Evolutionary conservation across 1,284 basidiomycete genomes (phyloP).

Genomic region (Cryptococcus floricola): DNA sequence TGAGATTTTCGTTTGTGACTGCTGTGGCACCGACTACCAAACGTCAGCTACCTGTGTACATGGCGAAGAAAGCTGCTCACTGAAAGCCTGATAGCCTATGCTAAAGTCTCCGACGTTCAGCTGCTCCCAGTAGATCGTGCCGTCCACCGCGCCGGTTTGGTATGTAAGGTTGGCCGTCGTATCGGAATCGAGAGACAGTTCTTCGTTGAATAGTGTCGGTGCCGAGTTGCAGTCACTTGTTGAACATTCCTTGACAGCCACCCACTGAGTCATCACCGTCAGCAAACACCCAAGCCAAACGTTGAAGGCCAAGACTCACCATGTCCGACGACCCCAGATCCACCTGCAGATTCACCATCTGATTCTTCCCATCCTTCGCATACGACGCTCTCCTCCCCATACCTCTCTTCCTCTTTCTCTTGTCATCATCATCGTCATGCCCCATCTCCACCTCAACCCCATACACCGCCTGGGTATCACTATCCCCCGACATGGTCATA

Average conservation of each 20-base stretch:
- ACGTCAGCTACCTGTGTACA: not conserved
- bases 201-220: constrained; percentile 30
- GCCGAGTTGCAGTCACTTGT: constrained; percentile 34
- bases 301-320: constrained; percentile 23
- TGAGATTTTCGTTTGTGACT: constrained; percentile 40
- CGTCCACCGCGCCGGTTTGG: constrained; percentile 34
- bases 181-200: constrained; percentile 35
- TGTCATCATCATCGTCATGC: constrained; percentile 16
- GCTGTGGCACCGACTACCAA: constrained; percentile 31
- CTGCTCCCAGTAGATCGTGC: constrained; percentile 49
- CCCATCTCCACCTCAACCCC: constrained; percentile 35
- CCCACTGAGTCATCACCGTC: constrained; percentile 31
- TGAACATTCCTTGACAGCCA: constrained; percentile 37
- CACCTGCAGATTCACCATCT: constrained; percentile 41
- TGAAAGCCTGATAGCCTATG: constrained; percentile 47
- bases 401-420: constrained; percentile 3
- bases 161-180: constrained; percentile 28
- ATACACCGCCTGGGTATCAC: constrained; percentile 38
- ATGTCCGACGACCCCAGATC: constrained; percentile 48
- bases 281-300: not conserved
- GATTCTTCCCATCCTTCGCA: constrained; percentile 25
- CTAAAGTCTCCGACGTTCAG: constrained; percentile 37
- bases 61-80: constrained; percentile 17
- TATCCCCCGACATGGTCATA: constrained; percentile 28
- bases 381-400: constrained; percentile 11